These are phyloP conservation scores for Neofusicoccum cordaticola DNA, from an alignment of 2,329 filamentous ascomycete genomes.

Conservation along the genomic window DNA sequence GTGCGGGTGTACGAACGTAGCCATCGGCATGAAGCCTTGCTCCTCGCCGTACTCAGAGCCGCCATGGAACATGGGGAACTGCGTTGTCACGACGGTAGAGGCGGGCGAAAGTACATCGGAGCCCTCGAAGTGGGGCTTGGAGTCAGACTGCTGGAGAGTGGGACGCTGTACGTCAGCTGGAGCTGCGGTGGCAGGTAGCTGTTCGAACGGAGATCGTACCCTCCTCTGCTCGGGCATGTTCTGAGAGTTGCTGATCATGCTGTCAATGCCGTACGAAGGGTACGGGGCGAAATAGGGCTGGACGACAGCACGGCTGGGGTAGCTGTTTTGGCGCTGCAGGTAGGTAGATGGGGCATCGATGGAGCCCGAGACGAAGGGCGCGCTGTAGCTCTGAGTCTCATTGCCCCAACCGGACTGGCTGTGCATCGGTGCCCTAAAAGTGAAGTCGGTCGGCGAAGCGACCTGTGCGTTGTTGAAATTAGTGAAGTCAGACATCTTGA, in stretches of 20 bases:
- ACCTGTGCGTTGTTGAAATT: slow-evolving; percentile 39
- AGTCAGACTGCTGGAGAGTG: slow-evolving; percentile 10
- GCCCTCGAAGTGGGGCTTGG: slow-evolving; percentile 8
- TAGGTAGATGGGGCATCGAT: slow-evolving; percentile 10
- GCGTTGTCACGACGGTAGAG: slow-evolving; percentile 26
- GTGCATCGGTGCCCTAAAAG: slow-evolving; percentile 4
- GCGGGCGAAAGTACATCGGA: slow-evolving; percentile 30
- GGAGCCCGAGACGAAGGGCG: slow-evolving; percentile 22
- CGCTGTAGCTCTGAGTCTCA: slow-evolving; percentile 26
- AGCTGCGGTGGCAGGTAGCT: background rate
- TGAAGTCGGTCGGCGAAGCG: slow-evolving; percentile 23
- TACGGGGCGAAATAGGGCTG: slow-evolving; percentile 14
- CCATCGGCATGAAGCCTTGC: slow-evolving; percentile 9
- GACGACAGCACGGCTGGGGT: slow-evolving; percentile 2
- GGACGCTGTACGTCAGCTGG: slow-evolving; percentile 14
- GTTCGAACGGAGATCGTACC: slow-evolving; percentile 10
- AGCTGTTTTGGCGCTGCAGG: slow-evolving; percentile 7
- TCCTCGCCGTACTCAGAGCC: slow-evolving; percentile 15
- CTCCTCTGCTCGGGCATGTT: slow-evolving; percentile 1
- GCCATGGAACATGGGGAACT: slow-evolving; percentile 13
- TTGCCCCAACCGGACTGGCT: slow-evolving; percentile 25
- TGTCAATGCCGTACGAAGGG: slow-evolving; percentile 14
- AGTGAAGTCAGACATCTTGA: slow-evolving; percentile 31
- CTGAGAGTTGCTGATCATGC: slow-evolving; percentile 17
- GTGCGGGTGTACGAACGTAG: background rate